These are phyloP conservation scores for Vigna mungo DNA, from an alignment of 306 rosid genomes.

Conservation along the genomic window DNA sequence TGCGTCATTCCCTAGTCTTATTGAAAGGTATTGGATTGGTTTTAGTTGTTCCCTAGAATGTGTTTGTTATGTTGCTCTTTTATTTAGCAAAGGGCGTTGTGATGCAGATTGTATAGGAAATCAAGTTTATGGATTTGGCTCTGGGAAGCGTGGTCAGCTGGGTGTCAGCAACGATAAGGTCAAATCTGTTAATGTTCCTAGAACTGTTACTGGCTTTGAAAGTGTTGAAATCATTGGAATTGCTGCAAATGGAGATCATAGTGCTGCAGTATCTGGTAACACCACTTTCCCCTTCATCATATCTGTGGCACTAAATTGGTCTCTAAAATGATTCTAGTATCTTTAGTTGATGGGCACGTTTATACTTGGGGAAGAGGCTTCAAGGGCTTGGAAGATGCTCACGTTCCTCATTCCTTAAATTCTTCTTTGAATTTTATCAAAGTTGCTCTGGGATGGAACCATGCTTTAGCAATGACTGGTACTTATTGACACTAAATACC, in stretches of 20 bases:
- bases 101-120: conserved; percentile 54
- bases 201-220: conserved; percentile 58
- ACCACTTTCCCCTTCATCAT: conserved; percentile 37
- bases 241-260: conserved; percentile 93
- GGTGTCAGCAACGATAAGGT: conserved; percentile 67
- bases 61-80: conserved; percentile 4
- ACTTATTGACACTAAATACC: conserved; percentile 31
- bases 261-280: conserved; percentile 81
- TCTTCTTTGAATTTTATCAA: conserved; percentile 47
- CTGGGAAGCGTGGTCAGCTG: conserved; percentile 89
- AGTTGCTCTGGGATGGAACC: conserved; percentile 87
- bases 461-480: conserved; percentile 80
- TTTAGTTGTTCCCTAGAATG: conserved; percentile 5
- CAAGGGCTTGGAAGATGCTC: conserved; percentile 60
- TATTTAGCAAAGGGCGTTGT: conserved; percentile 19
- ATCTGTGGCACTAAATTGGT: not conserved
- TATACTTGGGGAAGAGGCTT: conserved; percentile 96
- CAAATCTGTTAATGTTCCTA: conserved; percentile 63
- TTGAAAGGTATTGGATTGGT: conserved; percentile 62
- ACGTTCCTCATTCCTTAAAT: conserved; percentile 55
- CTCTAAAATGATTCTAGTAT: conserved; percentile 6
- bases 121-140: conserved; percentile 85
- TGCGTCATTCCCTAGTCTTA: conserved; percentile 92
- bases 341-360: conserved; percentile 71
- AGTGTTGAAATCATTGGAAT: conserved; percentile 54